Percentiles rank a stretch among this genome's conserved stretches.
phyloP scores from a whole-genome alignment of 2,329 filamentous ascomycete species.

The Tolypocladium nubicola region DNA sequence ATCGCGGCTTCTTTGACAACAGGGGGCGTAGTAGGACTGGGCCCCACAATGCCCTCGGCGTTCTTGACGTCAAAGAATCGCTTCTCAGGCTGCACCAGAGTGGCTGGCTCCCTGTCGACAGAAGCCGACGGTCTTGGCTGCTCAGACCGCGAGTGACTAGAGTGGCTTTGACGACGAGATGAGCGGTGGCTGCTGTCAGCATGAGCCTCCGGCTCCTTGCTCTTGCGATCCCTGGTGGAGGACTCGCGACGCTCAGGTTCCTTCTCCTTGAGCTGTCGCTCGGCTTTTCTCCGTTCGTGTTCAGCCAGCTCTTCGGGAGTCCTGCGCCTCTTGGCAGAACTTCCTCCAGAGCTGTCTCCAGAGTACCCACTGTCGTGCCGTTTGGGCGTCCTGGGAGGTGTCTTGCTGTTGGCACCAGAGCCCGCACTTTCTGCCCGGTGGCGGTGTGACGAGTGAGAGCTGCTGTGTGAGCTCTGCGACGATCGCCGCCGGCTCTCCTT shows the following conservation, averaged over 20 bases:
- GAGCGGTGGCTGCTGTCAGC: conserved; percentile 19
- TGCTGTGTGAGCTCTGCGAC: conserved; percentile 9
- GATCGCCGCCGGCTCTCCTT: conserved; percentile 18
- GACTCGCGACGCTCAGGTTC: conserved; percentile 15
- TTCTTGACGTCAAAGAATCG: conserved; percentile 32
- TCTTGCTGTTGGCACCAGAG: conserved; percentile 19
- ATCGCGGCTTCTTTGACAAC: conserved; percentile 10
- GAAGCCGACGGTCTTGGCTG: conserved; percentile 17
- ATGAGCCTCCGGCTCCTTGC: conserved; percentile 24
- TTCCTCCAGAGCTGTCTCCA: conserved; percentile 26
- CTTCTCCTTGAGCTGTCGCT: conserved; percentile 24
- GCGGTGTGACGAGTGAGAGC: conserved; percentile 18
- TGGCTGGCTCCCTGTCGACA: conserved; percentile 10
- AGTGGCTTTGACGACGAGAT: conserved; percentile 31
- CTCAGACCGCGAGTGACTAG: conserved; percentile 20
- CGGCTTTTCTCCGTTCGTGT: conserved; percentile 38
- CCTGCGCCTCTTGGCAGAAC: conserved; percentile 23
- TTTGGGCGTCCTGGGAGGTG: conserved; percentile 27
- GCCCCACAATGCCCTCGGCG: conserved; percentile 21
- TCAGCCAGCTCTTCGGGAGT: conserved; percentile 39
- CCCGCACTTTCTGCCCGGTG: conserved; percentile 27
- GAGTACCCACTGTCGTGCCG: conserved; percentile 36
- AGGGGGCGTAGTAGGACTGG: conserved; percentile 11
- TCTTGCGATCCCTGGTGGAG: conserved; percentile 11
- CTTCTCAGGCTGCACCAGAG: conserved; percentile 17